Conservation (phyloP, 1,284 basidiomycete genomes). For the Ustilago bromivora region DNA sequence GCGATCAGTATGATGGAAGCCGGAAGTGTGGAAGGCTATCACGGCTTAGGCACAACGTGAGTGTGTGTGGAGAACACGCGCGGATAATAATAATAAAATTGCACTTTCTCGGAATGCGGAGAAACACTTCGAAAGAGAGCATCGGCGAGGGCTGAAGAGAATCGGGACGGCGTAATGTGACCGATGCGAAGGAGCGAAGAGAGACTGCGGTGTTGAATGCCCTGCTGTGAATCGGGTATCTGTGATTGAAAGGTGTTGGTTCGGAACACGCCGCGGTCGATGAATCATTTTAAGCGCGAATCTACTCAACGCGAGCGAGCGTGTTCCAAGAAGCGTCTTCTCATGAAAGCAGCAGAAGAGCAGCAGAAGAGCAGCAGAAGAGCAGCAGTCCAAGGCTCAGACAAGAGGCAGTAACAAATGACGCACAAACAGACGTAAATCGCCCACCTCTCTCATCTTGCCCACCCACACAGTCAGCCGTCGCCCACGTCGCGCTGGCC, state of each 20-base stretch:
- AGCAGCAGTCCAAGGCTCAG: no score
- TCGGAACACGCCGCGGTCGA: background rate
- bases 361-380: background rate
- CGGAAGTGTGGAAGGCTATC: background rate
- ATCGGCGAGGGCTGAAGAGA: background rate
- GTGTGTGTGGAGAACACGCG: slow-evolving; percentile 8
- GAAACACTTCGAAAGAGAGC: background rate
- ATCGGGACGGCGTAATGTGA: background rate
- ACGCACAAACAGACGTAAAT: background rate
- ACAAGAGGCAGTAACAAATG: background rate
- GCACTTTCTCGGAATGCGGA: slow-evolving; percentile 11
- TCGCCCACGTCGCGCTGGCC: no score
- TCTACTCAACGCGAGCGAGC: slow-evolving; percentile 35
- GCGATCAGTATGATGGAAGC: background rate
- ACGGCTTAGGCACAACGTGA: slow-evolving; percentile 15
- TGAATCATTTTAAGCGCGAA: slow-evolving; percentile 16
- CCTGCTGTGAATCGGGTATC: background rate
- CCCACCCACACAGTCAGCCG: background rate
- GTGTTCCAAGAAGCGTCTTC: background rate
- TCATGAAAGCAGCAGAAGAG: background rate
- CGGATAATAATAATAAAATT: background rate
- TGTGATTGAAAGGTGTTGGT: slow-evolving; percentile 17
- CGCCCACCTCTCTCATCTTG: background rate
- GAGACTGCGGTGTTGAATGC: background rate
- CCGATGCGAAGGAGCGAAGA: background rate